A percentile compares a stretch with the other conserved stretches of the same genome.
These are phyloP conservation scores for Saccharomycopsis javanensis DNA, from an alignment of 805 yeast genomes.

Conservation along the genomic window DNA sequence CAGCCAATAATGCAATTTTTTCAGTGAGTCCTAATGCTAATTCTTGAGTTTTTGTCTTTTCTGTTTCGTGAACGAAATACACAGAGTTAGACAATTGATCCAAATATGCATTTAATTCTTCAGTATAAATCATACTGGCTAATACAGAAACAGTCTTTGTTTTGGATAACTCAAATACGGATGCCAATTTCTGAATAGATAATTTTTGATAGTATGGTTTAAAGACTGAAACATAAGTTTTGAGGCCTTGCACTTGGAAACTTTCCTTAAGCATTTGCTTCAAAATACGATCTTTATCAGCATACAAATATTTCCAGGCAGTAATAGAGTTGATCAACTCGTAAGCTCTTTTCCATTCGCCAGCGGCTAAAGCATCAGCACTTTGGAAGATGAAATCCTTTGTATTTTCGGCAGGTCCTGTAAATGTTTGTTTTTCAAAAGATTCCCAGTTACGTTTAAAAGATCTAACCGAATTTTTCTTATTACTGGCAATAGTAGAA, in stretches of 20 bases:
- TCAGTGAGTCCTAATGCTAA: constrained; percentile 79
- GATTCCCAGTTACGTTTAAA: constrained; percentile 86
- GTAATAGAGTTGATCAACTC: constrained; percentile 65
- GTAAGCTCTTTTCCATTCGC: constrained; percentile 79
- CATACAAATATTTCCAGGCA: constrained; percentile 69
- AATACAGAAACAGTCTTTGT: constrained; percentile 52
- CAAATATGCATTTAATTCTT: constrained; percentile 67
- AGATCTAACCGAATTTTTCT: constrained; percentile 60
- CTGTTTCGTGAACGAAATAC: constrained; percentile 66
- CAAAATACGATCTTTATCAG: constrained; percentile 50
- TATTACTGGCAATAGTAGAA: constrained; percentile 47
- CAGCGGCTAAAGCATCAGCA: constrained; percentile 76
- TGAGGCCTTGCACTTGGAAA: constrained; percentile 81
- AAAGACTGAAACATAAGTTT: constrained; percentile 86
- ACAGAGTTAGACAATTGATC: constrained; percentile 56
- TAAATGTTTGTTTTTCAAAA: constrained; percentile 88
- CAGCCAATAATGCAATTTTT: constrained; percentile 65
- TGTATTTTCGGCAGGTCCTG: constrained; percentile 96
- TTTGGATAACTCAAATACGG: constrained; percentile 53
- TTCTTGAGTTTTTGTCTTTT: constrained; percentile 76
- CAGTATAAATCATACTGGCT: constrained; percentile 64
- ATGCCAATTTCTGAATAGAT: constrained; percentile 54
- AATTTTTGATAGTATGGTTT: constrained; percentile 67
- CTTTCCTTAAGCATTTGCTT: constrained; percentile 65
- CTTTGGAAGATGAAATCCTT: constrained; percentile 91